These are phyloP conservation scores for Ophiosphaerella herpotricha DNA, from an alignment of 2,329 filamentous ascomycete species.

Conservation along the genomic window DNA sequence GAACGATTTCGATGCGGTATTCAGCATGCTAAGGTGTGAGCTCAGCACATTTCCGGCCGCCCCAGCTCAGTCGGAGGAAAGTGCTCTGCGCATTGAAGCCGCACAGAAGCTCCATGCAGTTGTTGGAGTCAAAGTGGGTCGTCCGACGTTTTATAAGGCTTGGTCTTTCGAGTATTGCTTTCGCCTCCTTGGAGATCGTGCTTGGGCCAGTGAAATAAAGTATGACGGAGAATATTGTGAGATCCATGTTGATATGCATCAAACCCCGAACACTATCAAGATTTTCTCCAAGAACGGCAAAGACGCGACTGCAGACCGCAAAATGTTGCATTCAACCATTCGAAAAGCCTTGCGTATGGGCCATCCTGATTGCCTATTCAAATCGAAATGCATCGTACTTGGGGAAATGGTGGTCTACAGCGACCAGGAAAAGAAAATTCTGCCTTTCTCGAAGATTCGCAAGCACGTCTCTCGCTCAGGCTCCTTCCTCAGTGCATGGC, in stretches of 20 bases:
- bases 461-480: slow-evolving; percentile 79
- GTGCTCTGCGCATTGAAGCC: slow-evolving; percentile 44
- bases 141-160: slow-evolving; percentile 52
- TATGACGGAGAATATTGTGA: slow-evolving; percentile 89
- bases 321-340: slow-evolving; percentile 66
- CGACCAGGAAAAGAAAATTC: slow-evolving; percentile 65
- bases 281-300: slow-evolving; percentile 95
- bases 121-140: slow-evolving; percentile 53
- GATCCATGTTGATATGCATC: slow-evolving; percentile 74
- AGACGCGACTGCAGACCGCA: slow-evolving; percentile 77
- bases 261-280: slow-evolving; percentile 62
- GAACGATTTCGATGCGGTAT: slow-evolving; percentile 67
- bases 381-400: slow-evolving; percentile 74
- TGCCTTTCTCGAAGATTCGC: slow-evolving; percentile 81
- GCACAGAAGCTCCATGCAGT: slow-evolving; percentile 44
- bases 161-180: slow-evolving; percentile 72
- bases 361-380: slow-evolving; percentile 61
- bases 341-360: slow-evolving; percentile 68
- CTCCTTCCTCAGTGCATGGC: slow-evolving; percentile 66
- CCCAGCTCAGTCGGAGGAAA: slow-evolving; percentile 40
- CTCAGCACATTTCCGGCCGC: slow-evolving; percentile 45
- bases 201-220: slow-evolving; percentile 78
- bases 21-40: slow-evolving; percentile 57
- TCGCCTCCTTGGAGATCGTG: slow-evolving; percentile 62
- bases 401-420: slow-evolving; percentile 83